Evolutionary conservation across 208 protist genomes (phyloP).

Genomic region (Crithidia mellificae): DNA sequence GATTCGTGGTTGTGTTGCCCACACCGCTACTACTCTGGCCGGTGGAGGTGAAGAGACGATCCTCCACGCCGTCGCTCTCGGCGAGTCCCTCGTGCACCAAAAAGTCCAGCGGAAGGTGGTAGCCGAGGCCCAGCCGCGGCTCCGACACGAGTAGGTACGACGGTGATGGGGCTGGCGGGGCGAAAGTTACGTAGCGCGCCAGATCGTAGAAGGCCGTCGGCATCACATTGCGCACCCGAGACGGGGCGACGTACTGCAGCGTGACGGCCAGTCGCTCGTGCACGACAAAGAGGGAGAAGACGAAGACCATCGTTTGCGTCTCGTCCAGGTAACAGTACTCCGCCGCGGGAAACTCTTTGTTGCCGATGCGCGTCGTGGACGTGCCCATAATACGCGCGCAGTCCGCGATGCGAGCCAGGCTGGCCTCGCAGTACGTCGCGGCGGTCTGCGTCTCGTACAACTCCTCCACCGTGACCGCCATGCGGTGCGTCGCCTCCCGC

Average conservation of each 20-base stretch:
- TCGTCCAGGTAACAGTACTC: slow-evolving; percentile 87
- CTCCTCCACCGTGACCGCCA: slow-evolving; percentile 76
- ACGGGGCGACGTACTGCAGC: slow-evolving; percentile 74
- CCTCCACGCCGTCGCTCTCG: slow-evolving; percentile 32
- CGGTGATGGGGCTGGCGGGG: slow-evolving; percentile 52
- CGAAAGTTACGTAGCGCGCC: slow-evolving; percentile 63
- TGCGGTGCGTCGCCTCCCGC: slow-evolving; percentile 59
- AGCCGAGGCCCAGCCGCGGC: slow-evolving; percentile 79
- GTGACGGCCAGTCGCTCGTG: slow-evolving; percentile 69
- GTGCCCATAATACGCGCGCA: slow-evolving; percentile 61
- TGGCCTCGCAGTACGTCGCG: slow-evolving; percentile 65
- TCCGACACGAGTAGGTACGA: slow-evolving; percentile 86
- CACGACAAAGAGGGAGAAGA: slow-evolving; percentile 75
- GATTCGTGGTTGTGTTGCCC: no score
- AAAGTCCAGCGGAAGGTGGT: slow-evolving; percentile 80
- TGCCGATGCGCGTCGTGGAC: slow-evolving; percentile 62
- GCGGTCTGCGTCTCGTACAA: slow-evolving; percentile 38
- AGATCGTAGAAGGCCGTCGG: slow-evolving; percentile 79
- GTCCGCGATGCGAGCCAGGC: slow-evolving; percentile 59
- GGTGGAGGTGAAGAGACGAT: slow-evolving; percentile 23
- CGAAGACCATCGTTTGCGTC: slow-evolving; percentile 45
- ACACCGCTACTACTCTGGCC: not conserved
- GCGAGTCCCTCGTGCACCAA: slow-evolving; percentile 50
- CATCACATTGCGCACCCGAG: slow-evolving; percentile 61
- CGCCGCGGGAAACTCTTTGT: slow-evolving; percentile 48